Base-by-base conservation (phyloP, 331 rosid genomes). In the Arachis monticola region DNA sequence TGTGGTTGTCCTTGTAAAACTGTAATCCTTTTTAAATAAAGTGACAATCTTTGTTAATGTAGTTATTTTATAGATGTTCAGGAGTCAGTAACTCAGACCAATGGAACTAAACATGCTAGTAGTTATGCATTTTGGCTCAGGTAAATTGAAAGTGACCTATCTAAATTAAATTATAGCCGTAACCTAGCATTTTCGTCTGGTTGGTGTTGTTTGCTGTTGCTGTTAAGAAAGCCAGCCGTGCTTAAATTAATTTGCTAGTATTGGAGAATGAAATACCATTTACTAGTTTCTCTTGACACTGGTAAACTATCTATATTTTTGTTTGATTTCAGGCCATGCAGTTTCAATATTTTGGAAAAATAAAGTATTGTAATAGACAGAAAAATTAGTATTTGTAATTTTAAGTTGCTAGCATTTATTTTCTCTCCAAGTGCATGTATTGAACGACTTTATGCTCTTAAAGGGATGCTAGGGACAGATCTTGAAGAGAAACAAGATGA, bases 351-450 rank as follows among this genome's bases (percentile, higher is more conserved):
- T 5, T 42, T 7, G 46, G 53, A 64, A 22, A 8, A 61, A 22
- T 53, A 22, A 63, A 52, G 64, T 27, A 41, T 53, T 5, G 5
- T 38, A n/a, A 53, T 10, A 7, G 40, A 2, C 14, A n/a, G 30
- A 22, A 40, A 61, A 14, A 32, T 66, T 8, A 46, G 41, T 4
- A 47, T 30, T 47, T 47, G 5, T 62, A 62, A 38, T 10, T 42
- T 72, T 27, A 60, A 59, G 59, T 59, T 70, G 50, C 35, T 56
- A 12, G 14, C 30, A 48, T 35, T 47, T 30, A 51, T n/a, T 63
- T 63, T 41, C 51, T 38, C 11, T 63, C 32, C 67, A 42, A 11
- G 64, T 59, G 65, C 55, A 30, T 17, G 4, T 35, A 35, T 35
- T 35, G 11, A 48, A 48, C 12, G 11, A 48, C 53, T 48, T 48